These are phyloP conservation scores for Fusarium concolor DNA, from an alignment of 2,329 filamentous ascomycete species.

Conservation along the genomic window DNA sequence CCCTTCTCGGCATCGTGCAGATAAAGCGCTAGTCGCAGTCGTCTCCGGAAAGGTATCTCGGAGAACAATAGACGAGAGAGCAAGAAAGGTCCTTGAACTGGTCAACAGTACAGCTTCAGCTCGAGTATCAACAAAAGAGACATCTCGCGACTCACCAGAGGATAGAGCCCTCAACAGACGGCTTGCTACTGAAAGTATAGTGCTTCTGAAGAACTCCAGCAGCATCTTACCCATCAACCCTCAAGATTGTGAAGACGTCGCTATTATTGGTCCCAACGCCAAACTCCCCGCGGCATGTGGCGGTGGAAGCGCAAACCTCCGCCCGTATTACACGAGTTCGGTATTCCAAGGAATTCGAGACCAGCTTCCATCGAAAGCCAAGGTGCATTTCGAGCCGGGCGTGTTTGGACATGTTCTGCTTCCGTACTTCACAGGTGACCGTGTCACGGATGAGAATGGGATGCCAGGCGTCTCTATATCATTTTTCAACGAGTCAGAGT, in stretches of 20 bases:
- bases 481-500: conserved; percentile 24
- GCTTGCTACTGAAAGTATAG: conserved; percentile 57
- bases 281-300: conserved; percentile 52
- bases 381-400: conserved; percentile 17
- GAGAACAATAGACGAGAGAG: conserved; percentile 11
- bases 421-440: conserved; percentile 8
- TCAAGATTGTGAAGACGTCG: conserved; percentile 53
- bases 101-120: conserved; percentile 1
- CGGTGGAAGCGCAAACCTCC: conserved; percentile 50
- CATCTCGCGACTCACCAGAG: conserved; percentile 21
- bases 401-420: conserved; percentile 25
- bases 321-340: conserved; percentile 49
- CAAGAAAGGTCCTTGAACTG: conserved; percentile 11
- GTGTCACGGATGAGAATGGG: conserved; percentile 5
- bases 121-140: conserved; percentile 17
- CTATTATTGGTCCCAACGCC: conserved; percentile 67
- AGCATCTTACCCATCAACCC: conserved; percentile 62
- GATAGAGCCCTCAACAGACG: conserved; percentile 11
- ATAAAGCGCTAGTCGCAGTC: conserved; percentile 12
- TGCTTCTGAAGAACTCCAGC: conserved; percentile 73
- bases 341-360: conserved; percentile 48
- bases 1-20: conserved; percentile 11
- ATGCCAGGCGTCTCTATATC: conserved; percentile 9
- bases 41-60: conserved; percentile 4
- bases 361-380: background rate